Percentiles rank a stretch among this genome's conserved stretches.
These are phyloP conservation scores for Alternaria dauci DNA, from an alignment of 2,329 filamentous ascomycete genomes.

Conservation along the genomic window DNA sequence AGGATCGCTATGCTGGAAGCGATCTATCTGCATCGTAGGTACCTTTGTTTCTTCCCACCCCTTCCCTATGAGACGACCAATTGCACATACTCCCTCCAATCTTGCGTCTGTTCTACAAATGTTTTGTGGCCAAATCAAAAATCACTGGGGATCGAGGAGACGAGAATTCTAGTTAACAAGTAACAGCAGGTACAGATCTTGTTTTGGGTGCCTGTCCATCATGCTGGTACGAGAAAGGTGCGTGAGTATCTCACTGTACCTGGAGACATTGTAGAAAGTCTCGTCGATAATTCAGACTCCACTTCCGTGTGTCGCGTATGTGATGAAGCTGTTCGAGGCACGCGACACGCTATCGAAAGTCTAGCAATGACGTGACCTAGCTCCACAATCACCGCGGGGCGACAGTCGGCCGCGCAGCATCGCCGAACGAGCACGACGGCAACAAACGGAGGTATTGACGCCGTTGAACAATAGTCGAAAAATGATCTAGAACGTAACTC, in stretches of 20 bases:
- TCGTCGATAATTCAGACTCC: not conserved
- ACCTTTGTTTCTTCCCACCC: too few relatives aligned
- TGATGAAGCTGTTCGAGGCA: not conserved
- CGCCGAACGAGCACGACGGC: not conserved
- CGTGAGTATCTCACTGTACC: not conserved
- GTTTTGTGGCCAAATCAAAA: not conserved
- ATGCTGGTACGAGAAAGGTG: too few relatives aligned
- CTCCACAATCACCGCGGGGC: conserved; percentile 9
- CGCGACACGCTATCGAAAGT: not conserved
- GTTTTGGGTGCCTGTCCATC: not conserved
- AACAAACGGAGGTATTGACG: conserved; percentile 3
- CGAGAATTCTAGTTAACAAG: not conserved
- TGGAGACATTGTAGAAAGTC: not conserved
- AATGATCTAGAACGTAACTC: not conserved
- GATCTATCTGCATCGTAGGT: too few relatives aligned
- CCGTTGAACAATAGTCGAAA: conserved; percentile 1
- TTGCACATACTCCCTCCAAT: too few relatives aligned
- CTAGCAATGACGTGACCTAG: not conserved
- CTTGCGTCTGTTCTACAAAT: not conserved
- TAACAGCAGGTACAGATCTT: not conserved
- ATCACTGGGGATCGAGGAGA: not conserved
- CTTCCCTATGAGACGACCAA: too few relatives aligned
- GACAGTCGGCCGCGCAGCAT: conserved; percentile 17
- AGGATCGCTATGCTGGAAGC: not conserved
- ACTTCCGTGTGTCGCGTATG: not conserved